These are phyloP conservation scores for Benincasa hispida DNA, from an alignment of 306 rosid species.

Conservation along the genomic window DNA sequence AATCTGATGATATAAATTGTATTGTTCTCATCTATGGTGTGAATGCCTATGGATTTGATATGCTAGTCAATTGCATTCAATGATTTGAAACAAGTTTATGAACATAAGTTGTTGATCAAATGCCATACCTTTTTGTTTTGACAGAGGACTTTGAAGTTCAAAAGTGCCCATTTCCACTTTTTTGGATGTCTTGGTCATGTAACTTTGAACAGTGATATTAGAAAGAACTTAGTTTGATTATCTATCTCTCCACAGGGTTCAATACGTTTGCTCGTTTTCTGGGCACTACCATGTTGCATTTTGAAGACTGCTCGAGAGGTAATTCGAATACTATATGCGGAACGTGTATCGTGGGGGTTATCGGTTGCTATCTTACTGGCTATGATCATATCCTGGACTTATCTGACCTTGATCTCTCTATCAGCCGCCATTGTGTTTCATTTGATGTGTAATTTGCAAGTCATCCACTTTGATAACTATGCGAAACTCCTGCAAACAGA, in stretches of 20 bases:
- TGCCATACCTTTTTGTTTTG: neutral
- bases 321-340: conserved; percentile 4
- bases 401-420: conserved; percentile 15
- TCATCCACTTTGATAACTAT: conserved; percentile 37
- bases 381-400: conserved; percentile 27
- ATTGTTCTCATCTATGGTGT: neutral
- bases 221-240: neutral
- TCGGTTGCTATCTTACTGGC: conserved; percentile 19
- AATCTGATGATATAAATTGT: neutral
- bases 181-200: neutral
- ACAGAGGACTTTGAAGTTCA: neutral
- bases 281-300: conserved; percentile 28
- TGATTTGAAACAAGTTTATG: neutral
- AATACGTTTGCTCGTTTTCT: conserved; percentile 20
- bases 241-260: conserved; percentile 18
- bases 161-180: neutral
- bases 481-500: conserved; percentile 36
- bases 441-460: conserved; percentile 35
- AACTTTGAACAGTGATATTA: neutral
- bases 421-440: conserved; percentile 27
- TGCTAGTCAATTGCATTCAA: neutral
- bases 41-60: neutral
- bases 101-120: neutral
- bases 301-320: conserved; percentile 26
- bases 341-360: conserved; percentile 16